Conservation (phyloP, 2,329 filamentous ascomycete species). For the Endocalyx cinctus region DNA sequence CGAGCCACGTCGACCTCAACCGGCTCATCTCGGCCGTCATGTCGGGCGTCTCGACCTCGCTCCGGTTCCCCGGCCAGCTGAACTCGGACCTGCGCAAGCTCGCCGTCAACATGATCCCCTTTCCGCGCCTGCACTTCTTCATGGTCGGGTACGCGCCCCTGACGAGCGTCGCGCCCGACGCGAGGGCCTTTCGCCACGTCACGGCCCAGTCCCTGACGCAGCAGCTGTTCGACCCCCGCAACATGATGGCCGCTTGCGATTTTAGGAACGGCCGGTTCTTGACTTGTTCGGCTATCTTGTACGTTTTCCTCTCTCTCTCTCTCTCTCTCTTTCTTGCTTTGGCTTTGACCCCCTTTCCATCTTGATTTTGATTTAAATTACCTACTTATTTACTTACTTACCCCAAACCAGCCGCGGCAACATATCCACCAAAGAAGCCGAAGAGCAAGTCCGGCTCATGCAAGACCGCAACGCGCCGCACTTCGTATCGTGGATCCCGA, state of each 20-base stretch:
- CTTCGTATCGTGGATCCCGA: conserved; percentile 99
- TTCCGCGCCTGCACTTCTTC: conserved; percentile 99
- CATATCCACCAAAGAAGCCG: conserved; percentile 99
- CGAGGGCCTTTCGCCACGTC: conserved; percentile 94
- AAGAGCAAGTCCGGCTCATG: conserved; percentile 99
- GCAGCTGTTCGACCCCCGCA: conserved; percentile 99
- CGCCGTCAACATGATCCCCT: conserved; percentile 99
- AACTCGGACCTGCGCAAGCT: conserved; percentile 99
- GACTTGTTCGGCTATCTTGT: conserved; percentile 98
- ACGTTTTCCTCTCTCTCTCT: conserved; percentile 41
- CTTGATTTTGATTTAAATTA: conserved; percentile 17
- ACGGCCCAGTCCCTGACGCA: conserved; percentile 97
- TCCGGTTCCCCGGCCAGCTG: conserved; percentile 98
- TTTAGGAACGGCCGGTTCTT: conserved; percentile 99
- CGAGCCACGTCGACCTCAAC: conserved; percentile 98
- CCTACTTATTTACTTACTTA: conserved; percentile 14
- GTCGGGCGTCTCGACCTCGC: conserved; percentile 97
- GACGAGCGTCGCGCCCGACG: conserved; percentile 85
- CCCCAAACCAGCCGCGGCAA: conserved; percentile 95
- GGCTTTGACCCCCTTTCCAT: too few relatives aligned
- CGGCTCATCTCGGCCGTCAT: conserved; percentile 99
- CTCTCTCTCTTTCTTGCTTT: too few relatives aligned
- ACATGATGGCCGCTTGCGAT: conserved; percentile 99
- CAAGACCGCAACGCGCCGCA: conserved; percentile 99
- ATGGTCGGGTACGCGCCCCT: conserved; percentile 99